Evolutionary conservation across 495 filamentous ascomycete species (phyloP).

Genomic region (Aspergillus asperescens): DNA sequence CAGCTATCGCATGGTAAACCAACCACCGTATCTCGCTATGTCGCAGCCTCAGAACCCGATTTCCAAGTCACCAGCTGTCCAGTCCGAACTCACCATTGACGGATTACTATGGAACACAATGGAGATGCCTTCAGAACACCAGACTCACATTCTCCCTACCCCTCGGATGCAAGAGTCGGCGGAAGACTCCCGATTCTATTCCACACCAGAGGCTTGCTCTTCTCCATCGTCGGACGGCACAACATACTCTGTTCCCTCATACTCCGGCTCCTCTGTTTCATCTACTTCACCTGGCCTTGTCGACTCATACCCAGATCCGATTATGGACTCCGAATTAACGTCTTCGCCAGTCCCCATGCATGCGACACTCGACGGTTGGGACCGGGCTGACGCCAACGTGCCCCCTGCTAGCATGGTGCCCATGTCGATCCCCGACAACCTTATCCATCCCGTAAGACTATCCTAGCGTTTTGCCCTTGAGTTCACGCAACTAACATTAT

Average conservation of each 20-base stretch:
- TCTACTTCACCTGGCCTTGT: constrained; percentile 32
- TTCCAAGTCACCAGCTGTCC: constrained; percentile 43
- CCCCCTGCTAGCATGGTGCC: constrained; percentile 30
- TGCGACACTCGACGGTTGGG: constrained; percentile 35
- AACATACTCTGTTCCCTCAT: constrained; percentile 34
- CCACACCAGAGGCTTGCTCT: constrained; percentile 41
- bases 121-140: constrained; percentile 36
- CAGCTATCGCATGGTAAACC: constrained; percentile 25
- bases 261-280: constrained; percentile 35
- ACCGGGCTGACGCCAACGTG: constrained; percentile 23
- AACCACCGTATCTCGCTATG: constrained; percentile 24
- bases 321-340: constrained; percentile 32
- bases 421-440: constrained; percentile 32
- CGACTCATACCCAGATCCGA: constrained; percentile 33
- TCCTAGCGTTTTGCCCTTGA: constrained; percentile 5
- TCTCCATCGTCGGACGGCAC: constrained; percentile 39
- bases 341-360: constrained; percentile 37
- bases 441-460: constrained; percentile 33
- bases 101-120: constrained; percentile 38
- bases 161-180: constrained; percentile 34
- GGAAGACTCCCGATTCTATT: constrained; percentile 42
- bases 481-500: background rate
- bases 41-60: constrained; percentile 34
- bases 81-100: constrained; percentile 36
- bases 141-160: constrained; percentile 28